Base-by-base conservation (phyloP, 2,329 filamentous ascomycete species). In the Fusarium fracticaudum region DNA sequence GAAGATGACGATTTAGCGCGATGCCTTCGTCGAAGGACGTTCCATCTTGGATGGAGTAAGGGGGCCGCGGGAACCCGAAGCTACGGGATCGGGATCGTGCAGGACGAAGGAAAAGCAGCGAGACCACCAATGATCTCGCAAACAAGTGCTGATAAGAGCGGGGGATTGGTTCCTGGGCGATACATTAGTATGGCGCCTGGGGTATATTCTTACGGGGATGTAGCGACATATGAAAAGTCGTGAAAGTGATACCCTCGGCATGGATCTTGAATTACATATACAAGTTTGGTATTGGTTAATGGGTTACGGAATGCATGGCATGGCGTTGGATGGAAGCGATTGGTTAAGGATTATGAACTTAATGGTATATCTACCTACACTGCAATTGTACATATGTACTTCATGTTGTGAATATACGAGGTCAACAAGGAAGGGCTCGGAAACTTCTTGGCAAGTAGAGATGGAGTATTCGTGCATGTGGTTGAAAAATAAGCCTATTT, bases 131-230 rank as follows among this genome's bases (percentile, higher is more conserved):
- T 64, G 10, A 45, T 57, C 14, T 60, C 63, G 17, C 68, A 73
- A 29, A 47, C 45, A 38, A 65, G 59, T n/a, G 48, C 64, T n/a
- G 48, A 65, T 22, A 73, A 50, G 20, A 70, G 67, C 26, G 67
- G 66, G 37, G 73, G 44, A 26, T 43, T 70, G 54, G 51, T 61
- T 9, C 37, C 60, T 12, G 75, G 66, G 22, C 69, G 76, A 22
- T 78, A 78, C 6, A 78, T 78, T 26, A 78, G 76, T 35, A 78
- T 78, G 73, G 72, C 73, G 31, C 76, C 76, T 41, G 76, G 76
- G 8, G n/a, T 78, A 31, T 78, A 78, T 50, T 76, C 73, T 10
- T 78, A 78, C 15, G 75, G 73, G n/a, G 76, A 78, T 15, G 65
- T 78, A 20, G 74, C 72, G 31, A 44, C 60, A 54, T 70, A 74